Evolutionary conservation across 176 grass and related monocot species (phyloP).

Genomic region (Raddia guianensis): DNA sequence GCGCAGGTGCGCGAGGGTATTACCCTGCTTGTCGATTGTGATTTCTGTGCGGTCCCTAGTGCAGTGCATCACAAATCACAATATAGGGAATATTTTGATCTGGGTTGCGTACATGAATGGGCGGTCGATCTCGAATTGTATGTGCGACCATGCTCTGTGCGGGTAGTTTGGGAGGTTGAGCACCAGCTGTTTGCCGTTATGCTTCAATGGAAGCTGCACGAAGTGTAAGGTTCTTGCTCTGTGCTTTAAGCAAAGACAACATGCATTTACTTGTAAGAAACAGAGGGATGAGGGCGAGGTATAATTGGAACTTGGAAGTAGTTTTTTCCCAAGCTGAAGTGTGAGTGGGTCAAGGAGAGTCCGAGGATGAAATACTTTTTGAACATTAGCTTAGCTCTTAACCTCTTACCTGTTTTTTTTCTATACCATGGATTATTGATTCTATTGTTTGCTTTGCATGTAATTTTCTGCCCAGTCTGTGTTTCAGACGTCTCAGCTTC

Average conservation of each 20-base stretch:
- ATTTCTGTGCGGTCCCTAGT: neutral
- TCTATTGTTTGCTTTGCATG: neutral
- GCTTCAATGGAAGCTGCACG: neutral
- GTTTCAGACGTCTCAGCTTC: neutral
- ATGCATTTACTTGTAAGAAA: neutral
- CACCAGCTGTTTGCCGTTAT: neutral
- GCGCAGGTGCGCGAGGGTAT: neutral
- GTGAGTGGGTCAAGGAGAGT: too few relatives aligned
- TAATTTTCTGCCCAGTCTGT: neutral
- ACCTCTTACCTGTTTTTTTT: neutral
- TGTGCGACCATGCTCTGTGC: neutral
- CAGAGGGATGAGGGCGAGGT: neutral
- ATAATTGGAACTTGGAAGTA: neutral
- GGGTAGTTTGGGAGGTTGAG: neutral
- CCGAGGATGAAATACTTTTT: neutral
- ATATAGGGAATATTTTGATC: neutral
- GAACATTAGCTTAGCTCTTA: neutral
- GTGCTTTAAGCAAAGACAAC: neutral
- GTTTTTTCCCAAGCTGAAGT: neutral
- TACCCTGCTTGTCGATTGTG: neutral
- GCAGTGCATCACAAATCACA: too few relatives aligned
- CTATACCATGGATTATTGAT: neutral
- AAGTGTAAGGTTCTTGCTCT: neutral
- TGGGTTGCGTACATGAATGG: neutral
- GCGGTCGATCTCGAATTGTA: too few relatives aligned